These are phyloP conservation scores for Leptographium lundbergii DNA, from an alignment of 2,329 filamentous ascomycete species.

Conservation along the genomic window DNA sequence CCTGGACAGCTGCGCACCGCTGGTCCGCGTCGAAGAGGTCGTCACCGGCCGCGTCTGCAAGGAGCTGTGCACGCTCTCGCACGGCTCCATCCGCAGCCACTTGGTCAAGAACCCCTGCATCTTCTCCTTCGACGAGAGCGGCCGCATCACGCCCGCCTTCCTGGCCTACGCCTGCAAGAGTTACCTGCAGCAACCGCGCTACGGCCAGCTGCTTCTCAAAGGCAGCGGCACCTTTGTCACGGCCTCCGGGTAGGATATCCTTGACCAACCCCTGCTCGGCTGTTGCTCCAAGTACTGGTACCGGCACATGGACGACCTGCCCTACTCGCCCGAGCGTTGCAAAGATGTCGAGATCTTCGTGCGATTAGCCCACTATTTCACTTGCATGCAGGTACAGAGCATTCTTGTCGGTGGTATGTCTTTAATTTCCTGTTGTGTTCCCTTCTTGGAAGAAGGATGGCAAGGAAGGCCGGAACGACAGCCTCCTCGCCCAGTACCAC, in stretches of 20 bases:
- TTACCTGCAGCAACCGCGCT: constrained; percentile 2
- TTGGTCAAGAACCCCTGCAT: background rate
- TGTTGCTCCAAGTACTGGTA: constrained; percentile 1
- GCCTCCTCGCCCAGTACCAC: constrained; percentile 1
- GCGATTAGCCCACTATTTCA: background rate
- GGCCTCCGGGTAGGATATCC: background rate
- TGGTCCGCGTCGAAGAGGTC: background rate
- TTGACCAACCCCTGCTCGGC: background rate
- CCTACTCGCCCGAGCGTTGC: background rate
- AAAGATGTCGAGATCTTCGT: background rate
- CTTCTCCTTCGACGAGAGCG: background rate
- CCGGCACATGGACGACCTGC: background rate
- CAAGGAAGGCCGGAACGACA: background rate
- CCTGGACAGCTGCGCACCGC: constrained; percentile 1
- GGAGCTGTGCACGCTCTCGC: background rate
- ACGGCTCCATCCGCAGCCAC: constrained; percentile 1
- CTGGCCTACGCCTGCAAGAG: background rate
- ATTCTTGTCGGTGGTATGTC: background rate
- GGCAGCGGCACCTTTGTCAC: background rate
- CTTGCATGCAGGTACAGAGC: constrained; percentile 3
- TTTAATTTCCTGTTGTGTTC: background rate
- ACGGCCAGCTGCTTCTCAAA: background rate
- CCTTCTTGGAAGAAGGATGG: background rate
- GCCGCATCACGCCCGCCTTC: background rate
- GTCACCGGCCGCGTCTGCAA: background rate